Conservation (phyloP, 2,329 filamentous ascomycete genomes). For the Exophiala oligosperma region DNA sequence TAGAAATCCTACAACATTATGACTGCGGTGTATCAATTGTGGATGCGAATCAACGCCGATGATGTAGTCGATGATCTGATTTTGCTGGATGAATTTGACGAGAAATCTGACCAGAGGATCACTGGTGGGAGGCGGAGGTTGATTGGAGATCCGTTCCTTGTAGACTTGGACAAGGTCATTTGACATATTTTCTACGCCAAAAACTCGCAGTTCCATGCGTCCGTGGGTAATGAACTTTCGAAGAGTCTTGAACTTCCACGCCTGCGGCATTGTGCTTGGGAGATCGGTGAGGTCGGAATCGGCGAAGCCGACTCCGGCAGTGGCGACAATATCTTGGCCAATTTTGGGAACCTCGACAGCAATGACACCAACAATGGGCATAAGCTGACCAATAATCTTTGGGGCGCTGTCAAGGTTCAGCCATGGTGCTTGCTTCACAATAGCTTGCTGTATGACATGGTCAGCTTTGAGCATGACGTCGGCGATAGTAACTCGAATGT, state of each 20-base stretch:
- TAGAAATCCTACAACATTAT: conserved; percentile 84
- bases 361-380: conserved; percentile 34
- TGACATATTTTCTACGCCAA: conserved; percentile 74
- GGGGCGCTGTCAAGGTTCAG: conserved; percentile 43
- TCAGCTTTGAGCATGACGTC: conserved; percentile 33
- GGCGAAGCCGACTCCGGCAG: conserved; percentile 23
- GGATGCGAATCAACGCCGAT: conserved; percentile 89
- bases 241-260: conserved; percentile 69
- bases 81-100: conserved; percentile 66
- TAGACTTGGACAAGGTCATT: conserved; percentile 67
- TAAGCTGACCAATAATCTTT: conserved; percentile 37
- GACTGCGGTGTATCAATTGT: conserved; percentile 77
- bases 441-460: conserved; percentile 38
- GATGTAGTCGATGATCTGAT: conserved; percentile 79
- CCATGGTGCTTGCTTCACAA: conserved; percentile 45
- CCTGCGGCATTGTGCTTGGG: conserved; percentile 43
- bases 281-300: conserved; percentile 31
- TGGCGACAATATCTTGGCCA: conserved; percentile 37
- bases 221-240: conserved; percentile 75
- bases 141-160: conserved; percentile 50
- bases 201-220: conserved; percentile 86
- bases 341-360: conserved; percentile 35
- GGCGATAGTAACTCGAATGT: conserved; percentile 18
- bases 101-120: conserved; percentile 65
- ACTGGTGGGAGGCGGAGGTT: conserved; percentile 40